Base-by-base conservation (phyloP, 805 yeast species). In the Candida stauntonica region DNA sequence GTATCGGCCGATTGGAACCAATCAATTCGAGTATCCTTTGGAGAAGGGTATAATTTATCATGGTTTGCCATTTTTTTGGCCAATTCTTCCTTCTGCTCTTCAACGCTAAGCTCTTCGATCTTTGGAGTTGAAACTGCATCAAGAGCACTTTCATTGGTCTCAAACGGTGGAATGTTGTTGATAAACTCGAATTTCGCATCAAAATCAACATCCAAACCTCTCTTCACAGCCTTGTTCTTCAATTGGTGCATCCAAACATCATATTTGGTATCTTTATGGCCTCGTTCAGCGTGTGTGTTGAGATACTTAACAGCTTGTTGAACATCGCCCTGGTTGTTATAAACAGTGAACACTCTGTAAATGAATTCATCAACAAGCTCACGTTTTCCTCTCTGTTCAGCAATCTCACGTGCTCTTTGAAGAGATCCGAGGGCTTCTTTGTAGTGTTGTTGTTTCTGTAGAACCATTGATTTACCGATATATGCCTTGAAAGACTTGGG, bases 1-100 rank as follows among this genome's bases (percentile, higher is more conserved):
- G 58, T 56, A 1, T 63, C 63, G 8, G 63, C 51, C 13, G 79
- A 70, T 58, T 93, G 96, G 62, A 79, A 91, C 79, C 83, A 84
- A 47, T 84, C 89, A n/a, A 64, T 61, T 50, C 70, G 71, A 27
- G 71, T 58, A 47, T 58, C 55, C 46, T 67, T 51, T 42, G 52
- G 32, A 3, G 17, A 36, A 30, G 58, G 57, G 29, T 34, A 48
- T 9, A 52, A 14, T 27, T 49, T 52, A 29, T 49, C 50, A 20
- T 53, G 48, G 33, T 47, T 55, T 3, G 43, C 42, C 45, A 50
- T 51, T 29, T 50, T 52, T 16, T 38, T 34, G 31, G 47, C 55
- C 12, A 50, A 31, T 26, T 47, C 55, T 15, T 47, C 36, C 51
- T 42, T 40, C 43, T 51, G 36, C 38, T 42, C 16, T 42, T 35